phyloP scores from a whole-genome alignment of 495 filamentous ascomycete species.

The Neurospora intermedia region DNA sequence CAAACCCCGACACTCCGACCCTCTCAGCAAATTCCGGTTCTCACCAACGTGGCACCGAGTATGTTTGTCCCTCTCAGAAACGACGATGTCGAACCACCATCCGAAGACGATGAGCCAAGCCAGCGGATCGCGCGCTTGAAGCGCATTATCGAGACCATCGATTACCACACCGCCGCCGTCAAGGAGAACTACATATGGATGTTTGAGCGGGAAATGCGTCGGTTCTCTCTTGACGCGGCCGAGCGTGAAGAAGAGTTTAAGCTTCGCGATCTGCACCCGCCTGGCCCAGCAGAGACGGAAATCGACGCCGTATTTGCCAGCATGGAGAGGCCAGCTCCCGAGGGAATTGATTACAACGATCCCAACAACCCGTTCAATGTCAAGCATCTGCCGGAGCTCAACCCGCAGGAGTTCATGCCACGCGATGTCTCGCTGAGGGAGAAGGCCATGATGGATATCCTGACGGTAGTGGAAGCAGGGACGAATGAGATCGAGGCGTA shows the following conservation, averaged over 20 bases:
- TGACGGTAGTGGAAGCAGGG: conserved; percentile 11
- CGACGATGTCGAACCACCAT: conserved; percentile 21
- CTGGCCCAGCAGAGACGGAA: conserved; percentile 6
- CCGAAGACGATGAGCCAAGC: conserved; percentile 9
- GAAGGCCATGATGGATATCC: conserved; percentile 10
- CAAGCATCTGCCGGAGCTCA: background rate
- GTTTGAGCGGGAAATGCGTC: conserved; percentile 28
- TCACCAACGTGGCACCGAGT: conserved; percentile 22
- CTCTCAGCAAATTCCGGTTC: conserved; percentile 22
- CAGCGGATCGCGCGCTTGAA: conserved; percentile 22
- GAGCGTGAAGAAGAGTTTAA: conserved; percentile 55
- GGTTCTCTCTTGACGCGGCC: conserved; percentile 36
- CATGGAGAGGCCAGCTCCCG: conserved; percentile 17
- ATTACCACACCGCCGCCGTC: conserved; percentile 29
- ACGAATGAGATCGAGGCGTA: conserved; percentile 11
- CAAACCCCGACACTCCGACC: background rate
- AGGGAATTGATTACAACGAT: conserved; percentile 15
- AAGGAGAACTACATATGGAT: conserved; percentile 33
- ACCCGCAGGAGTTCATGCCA: background rate
- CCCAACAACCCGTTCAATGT: background rate
- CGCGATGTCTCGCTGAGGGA: conserved; percentile 10
- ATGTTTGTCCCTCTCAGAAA: conserved; percentile 34
- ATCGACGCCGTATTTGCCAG: conserved; percentile 15
- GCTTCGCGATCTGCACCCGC: conserved; percentile 1
- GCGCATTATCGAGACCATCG: conserved; percentile 27